Base-by-base conservation (phyloP, 2,329 filamentous ascomycete genomes). In the Pestalotiopsis sp. region DNA sequence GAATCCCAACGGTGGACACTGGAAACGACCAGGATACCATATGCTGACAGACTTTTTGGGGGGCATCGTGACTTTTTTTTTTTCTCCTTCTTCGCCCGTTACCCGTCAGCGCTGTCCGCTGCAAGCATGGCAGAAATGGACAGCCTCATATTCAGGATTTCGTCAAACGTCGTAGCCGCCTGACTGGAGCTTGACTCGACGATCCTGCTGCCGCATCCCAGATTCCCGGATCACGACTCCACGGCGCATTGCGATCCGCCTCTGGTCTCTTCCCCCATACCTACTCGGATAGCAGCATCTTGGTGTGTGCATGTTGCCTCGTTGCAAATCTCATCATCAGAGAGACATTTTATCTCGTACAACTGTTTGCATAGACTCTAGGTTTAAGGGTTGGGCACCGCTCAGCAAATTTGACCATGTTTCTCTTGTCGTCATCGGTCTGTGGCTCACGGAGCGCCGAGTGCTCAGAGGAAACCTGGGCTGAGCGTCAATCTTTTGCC, bases 401-500 rank as follows among this genome's bases (percentile, higher is more conserved):
- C 6, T 52, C 45, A 52, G 45, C 45, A 52, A 52, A 52, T 52
- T 52, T 52, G 45, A n/a, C 45, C 17, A 52, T 52, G 45, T 45
- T 45, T 45, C 20, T 52, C 20, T 52, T 52, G 45, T 52, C 45
- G 45, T 52, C 45, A 52, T 52, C 20, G 45, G 17, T 52, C 45
- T n/a, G 45, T 20, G 45, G 20, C 27, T n/a, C 45, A 52, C 45
- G 45, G 45, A 52, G 17, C 45, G 45, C 17, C 13, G 14, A 23
- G 23, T 13, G 57, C 23, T 31, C 57, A 25, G 25, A 27, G 17
- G 25, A 13, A 36, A 17, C 12, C 25, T 23, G 59, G 59, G 27
- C 27, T 52, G 59, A 38, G 25, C 36, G 59, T 61, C 59, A 61
- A 61, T 61, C 59, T 36, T n/a, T 61, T 61, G n/a, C 59, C 59